Evolutionary conservation across 139 green algal genomes (phyloP).

Genomic region (Micractinium sp.): DNA sequence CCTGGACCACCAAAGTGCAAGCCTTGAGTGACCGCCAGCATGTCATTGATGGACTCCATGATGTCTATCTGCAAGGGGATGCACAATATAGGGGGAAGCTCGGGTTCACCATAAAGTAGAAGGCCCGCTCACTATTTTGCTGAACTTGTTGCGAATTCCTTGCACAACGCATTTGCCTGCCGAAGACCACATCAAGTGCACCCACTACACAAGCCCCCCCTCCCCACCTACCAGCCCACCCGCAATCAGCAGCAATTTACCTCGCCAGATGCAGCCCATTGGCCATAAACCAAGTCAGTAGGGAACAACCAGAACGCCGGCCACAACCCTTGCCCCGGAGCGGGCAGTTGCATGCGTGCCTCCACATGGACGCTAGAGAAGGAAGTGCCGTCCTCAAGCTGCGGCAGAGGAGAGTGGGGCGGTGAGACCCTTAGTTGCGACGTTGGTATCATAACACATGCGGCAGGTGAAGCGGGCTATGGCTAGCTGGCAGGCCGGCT

Average conservation of each 20-base stretch:
- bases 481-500: too few species aligned
- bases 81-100: not conserved
- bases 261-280: slow-evolving; percentile 44
- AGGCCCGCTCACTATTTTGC: not conserved
- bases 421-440: too few species aligned
- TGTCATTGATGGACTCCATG: slow-evolving; percentile 41
- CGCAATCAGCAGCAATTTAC: not conserved
- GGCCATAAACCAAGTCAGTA: slow-evolving; percentile 30
- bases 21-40: slow-evolving; percentile 15
- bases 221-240: not conserved
- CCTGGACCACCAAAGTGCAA: slow-evolving; percentile 41
- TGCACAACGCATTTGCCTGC: not conserved
- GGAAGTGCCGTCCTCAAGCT: slow-evolving; percentile 18
- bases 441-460: too few species aligned
- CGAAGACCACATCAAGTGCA: not conserved
- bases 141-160: not conserved
- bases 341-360: slow-evolving; percentile 40
- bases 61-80: slow-evolving; percentile 43
- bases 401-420: not conserved
- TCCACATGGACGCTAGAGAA: slow-evolving; percentile 42
- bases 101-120: not conserved
- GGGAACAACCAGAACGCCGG: slow-evolving; percentile 56
- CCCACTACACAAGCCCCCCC: not conserved
- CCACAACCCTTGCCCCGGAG: slow-evolving; percentile 39
- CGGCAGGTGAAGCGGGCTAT: too few species aligned